A percentile compares a stretch with the other conserved stretches of the same genome.
Conservation (phyloP, 208 protist genomes). For the Leishmania martiniquensis region DNA sequence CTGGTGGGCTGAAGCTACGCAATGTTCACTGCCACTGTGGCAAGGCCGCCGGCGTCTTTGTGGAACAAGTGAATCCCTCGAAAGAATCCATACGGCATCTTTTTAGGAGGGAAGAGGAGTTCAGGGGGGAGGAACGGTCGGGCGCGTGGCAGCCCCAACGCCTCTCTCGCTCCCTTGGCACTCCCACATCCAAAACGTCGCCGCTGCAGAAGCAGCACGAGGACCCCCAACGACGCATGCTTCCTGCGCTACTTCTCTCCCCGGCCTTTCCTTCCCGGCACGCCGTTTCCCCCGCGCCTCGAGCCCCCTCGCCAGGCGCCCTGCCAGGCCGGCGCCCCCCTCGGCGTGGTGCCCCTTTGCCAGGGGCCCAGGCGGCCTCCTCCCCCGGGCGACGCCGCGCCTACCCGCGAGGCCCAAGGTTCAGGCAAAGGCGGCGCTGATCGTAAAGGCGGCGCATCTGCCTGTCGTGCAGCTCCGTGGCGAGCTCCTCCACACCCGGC, state of each 20-base stretch:
- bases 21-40: neutral
- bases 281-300: neutral
- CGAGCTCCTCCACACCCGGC: slow-evolving; percentile 28
- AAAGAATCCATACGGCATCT: neutral
- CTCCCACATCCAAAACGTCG: neutral
- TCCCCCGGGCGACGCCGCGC: too few species aligned
- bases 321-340: neutral
- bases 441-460: slow-evolving; percentile 26
- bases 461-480: slow-evolving; percentile 24
- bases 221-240: neutral
- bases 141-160: neutral
- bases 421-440: slow-evolving; percentile 20
- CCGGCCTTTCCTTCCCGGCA: neutral
- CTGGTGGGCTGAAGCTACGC: neutral
- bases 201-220: neutral
- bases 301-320: too few species aligned
- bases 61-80: neutral
- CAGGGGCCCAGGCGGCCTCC: neutral
- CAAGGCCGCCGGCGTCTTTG: neutral
- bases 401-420: neutral
- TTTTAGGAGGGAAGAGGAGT: neutral
- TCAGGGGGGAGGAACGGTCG: neutral
- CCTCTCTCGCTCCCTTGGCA: neutral
- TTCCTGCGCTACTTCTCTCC: neutral
- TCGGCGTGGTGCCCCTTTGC: too few species aligned